Conservation (phyloP, 345 rosid species). For the Noccaea caerulescens region DNA sequence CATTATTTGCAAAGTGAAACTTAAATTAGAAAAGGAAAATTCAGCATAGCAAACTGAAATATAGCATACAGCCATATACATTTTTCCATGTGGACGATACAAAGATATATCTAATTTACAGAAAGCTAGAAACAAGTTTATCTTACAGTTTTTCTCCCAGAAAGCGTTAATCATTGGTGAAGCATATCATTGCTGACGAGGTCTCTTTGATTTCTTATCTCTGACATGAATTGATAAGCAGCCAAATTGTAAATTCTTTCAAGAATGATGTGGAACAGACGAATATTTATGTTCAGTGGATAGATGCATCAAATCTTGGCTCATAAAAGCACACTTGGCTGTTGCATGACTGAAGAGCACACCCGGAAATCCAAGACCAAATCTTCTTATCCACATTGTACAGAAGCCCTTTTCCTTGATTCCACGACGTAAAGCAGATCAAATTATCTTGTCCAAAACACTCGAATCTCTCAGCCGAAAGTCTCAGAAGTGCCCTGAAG, state of each 20-base stretch:
- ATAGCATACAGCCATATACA: neutral
- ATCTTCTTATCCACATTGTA: constrained; percentile 88
- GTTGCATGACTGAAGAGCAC: constrained; percentile 95
- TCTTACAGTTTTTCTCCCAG: constrained; percentile 36
- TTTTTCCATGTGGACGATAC: constrained; percentile 23
- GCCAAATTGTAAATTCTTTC: constrained; percentile 10
- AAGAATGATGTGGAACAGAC: constrained; percentile 10
- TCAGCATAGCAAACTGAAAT: neutral
- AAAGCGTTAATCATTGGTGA: constrained; percentile 20
- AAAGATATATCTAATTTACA: constrained; percentile 33
- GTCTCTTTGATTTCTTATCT: constrained; percentile 15
- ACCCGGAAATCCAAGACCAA: constrained; percentile 97
- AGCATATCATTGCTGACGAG: constrained; percentile 16
- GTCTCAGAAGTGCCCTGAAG: constrained; percentile 80
- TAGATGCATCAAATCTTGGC: constrained; percentile 91
- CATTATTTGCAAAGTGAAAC: constrained; percentile 24
- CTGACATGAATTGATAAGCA: constrained; percentile 25
- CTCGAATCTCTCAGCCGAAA: constrained; percentile 96
- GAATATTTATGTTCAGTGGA: constrained; percentile 41
- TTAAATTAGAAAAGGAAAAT: constrained; percentile 12
- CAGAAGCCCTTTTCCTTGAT: constrained; percentile 90
- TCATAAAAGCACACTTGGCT: constrained; percentile 96
- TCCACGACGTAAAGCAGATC: constrained; percentile 98
- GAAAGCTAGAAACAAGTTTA: constrained; percentile 36
- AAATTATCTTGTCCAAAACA: constrained; percentile 97